Percentiles rank a stretch among this genome's conserved stretches.
Evolutionary conservation across 75 land plant genomes (phyloP).

Genomic region (Cunninghamia lanceolata): DNA sequence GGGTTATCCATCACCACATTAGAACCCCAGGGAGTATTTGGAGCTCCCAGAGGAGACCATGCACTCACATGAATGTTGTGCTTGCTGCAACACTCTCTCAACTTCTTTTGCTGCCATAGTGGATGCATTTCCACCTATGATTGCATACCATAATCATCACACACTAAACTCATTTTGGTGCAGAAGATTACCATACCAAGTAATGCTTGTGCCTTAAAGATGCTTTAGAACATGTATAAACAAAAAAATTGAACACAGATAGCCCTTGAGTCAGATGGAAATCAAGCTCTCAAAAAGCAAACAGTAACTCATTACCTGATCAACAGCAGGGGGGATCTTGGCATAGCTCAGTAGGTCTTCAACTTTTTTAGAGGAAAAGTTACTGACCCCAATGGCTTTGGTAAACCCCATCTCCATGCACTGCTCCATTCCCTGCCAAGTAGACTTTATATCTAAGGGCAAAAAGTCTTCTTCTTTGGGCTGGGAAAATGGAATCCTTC

Average conservation of each 20-base stretch:
- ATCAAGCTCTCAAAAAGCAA: neutral
- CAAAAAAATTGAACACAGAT: too few relatives aligned
- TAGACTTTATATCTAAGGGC: too few relatives aligned
- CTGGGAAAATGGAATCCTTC: neutral
- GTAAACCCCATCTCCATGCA: too few relatives aligned
- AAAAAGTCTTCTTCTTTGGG: neutral
- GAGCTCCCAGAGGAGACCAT: neutral
- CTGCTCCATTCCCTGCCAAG: too few relatives aligned
- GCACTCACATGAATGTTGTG: neutral
- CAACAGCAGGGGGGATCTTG: neutral
- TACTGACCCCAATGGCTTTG: neutral
- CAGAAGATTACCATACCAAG: neutral
- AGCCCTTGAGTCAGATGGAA: too few relatives aligned
- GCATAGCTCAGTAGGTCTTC: neutral
- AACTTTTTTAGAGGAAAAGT: neutral
- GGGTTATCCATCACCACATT: too few relatives aligned
- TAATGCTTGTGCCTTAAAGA: neutral
- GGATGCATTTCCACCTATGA: too few relatives aligned
- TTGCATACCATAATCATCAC: neutral
- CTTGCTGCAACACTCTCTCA: too few relatives aligned
- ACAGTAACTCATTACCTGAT: neutral
- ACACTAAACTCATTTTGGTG: neutral
- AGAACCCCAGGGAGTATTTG: neutral
- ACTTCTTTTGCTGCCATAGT: too few relatives aligned
- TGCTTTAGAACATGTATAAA: too few relatives aligned